Base-by-base conservation (phyloP, 176 grass and related monocot species). In the Poa annua region DNA sequence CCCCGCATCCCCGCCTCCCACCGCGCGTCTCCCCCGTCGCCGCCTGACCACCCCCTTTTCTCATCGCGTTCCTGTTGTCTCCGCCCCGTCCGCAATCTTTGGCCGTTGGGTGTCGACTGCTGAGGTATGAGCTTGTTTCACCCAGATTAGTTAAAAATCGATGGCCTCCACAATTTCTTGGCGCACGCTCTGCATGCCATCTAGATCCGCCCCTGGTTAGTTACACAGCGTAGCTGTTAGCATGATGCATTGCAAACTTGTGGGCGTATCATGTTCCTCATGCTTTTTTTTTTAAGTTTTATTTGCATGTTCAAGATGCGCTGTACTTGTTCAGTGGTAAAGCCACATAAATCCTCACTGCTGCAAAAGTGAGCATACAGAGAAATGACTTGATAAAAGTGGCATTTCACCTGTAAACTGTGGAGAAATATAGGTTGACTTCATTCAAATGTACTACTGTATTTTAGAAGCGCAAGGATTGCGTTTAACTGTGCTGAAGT, bases 401-500 rank as follows among this genome's bases (percentile, higher is more conserved):
- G 29, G 29, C 2, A 29, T 10, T 38, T 48, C 50, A 29, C 11
- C 62, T 48, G 26, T 50, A 77, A 81, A 5, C 15, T 5, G 52
- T 71, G 62, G 41, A 16, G 26, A 34, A 9, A 34, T 48, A 12
- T 3, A 45, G 5, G 51, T 8, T 4, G 15, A 16, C 34, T 64
- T 61, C 11, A 6, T 50, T 2, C n/a, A 19, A 84, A 50, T 82
- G 10, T 32, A 63, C 51, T 42, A n/a, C n/a, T n/a, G n/a, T n/a
- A 42, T 42, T 81, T 83, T 55, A 63, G 10, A 42, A 78, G 39
- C 3, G 8, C 66, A n/a, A 39, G 12, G 50, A 11, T 12, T 61
- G 64, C 3, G 6, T 42, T 66, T 34, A 63, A 54, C 22, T 56
- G 9, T 67, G 69, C 17, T 55, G 22, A 86, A 86, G 41, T 60